Conservation (phyloP, 805 yeast genomes). For the Scheffersomyces lignosus region DNA sequence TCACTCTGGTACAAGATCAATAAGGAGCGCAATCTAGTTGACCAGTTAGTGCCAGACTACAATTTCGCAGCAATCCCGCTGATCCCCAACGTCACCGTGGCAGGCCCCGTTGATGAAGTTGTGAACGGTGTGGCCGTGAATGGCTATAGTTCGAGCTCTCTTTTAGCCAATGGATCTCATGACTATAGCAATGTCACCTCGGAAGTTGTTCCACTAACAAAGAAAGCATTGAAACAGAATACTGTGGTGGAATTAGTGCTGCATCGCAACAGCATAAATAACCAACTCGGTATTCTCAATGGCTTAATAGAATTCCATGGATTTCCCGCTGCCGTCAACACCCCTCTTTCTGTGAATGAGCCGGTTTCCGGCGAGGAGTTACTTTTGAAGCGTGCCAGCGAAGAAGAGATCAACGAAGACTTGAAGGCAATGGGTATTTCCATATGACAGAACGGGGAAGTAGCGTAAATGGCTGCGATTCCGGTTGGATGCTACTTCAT, state of each 20-base stretch:
- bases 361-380: slow-evolving; percentile 29
- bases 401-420: slow-evolving; percentile 76
- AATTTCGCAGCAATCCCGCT: slow-evolving; percentile 44
- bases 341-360: slow-evolving; percentile 26
- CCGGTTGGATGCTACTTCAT: no score
- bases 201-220: slow-evolving; percentile 20
- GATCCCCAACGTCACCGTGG: slow-evolving; percentile 21
- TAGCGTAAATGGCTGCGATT: no score
- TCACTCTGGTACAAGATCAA: slow-evolving; percentile 89
- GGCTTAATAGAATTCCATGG: slow-evolving; percentile 70
- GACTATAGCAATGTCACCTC: slow-evolving; percentile 2
- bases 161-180: slow-evolving; percentile 3
- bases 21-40: slow-evolving; percentile 82
- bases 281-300: slow-evolving; percentile 67
- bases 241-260: slow-evolving; percentile 49
- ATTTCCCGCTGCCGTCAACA: slow-evolving; percentile 74
- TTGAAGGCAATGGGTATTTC: slow-evolving; percentile 60
- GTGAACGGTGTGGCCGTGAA: no score
- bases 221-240: slow-evolving; percentile 37
- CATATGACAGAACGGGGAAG: slow-evolving; percentile 10
- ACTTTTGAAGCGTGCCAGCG: slow-evolving; percentile 56
- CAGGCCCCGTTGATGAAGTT: slow-evolving; percentile 14
- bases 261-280: slow-evolving; percentile 64
- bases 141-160: background rate
- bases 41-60: slow-evolving; percentile 58